Base-by-base conservation (phyloP, 768 basidiomycete species). In the Serendipita sp. region DNA sequence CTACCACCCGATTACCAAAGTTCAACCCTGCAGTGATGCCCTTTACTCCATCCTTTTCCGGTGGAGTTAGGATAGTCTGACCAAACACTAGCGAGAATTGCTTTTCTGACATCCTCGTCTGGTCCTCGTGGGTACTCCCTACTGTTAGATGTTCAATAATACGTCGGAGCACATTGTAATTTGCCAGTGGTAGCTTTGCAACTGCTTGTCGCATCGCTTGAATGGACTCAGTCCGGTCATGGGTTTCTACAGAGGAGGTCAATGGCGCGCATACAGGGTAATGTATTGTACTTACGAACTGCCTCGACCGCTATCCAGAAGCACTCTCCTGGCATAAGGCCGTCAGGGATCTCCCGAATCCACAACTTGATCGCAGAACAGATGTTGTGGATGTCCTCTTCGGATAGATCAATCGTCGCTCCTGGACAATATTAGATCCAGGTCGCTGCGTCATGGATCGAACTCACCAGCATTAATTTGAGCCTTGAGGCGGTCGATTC, bases 101-200 rank as follows among this genome's bases (percentile, higher is more conserved):
- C 67, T 91, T 85, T 0, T 88, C 84, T 1, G 87, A 88, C 91
- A 93, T 93, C 66, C 92, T 90, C 69, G 91, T 93, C 58, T 84
- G 80, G 65, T 91, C 89, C 71, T 92, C 89, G 73, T 80, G 88
- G 70, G 91, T 88, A 3, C 77, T 18, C 34, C 83, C 84, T 76
- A 70, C 70, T 63, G 82, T 88, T n/a, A 93, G 78, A 73, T 92
- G 91, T 68, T 91, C 88, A 2, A 85, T 77, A 13, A 92, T 81
- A 23, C 90, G 83, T 66, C 80, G 83, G 68, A 93, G 76, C n/a
- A 91, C 73, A 69, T 88, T 83, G 71, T 90, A 89, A 72, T 90
- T 85, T 13, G 81, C 77, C 67, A 79, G 79, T 33, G 91, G 88
- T 2, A 93, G 76, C 8, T 75, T 75, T 64, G 83, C 87, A 15